Conservation (phyloP, 1,284 basidiomycete genomes). For the Chondrostereum purpureum region DNA sequence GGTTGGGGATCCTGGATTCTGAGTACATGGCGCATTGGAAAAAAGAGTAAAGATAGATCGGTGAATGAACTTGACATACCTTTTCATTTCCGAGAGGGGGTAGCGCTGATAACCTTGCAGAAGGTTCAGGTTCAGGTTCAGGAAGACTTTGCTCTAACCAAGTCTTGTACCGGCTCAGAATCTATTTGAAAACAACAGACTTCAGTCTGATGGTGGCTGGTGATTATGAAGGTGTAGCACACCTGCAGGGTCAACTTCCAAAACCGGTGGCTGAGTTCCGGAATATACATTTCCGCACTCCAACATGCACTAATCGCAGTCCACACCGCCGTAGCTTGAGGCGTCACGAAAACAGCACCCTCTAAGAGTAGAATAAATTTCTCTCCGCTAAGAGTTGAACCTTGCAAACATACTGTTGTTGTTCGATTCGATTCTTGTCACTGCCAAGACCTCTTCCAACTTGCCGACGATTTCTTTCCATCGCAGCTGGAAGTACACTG, state of each 20-base stretch:
- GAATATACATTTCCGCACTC: constrained; percentile 79
- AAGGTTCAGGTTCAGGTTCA: constrained; percentile 31
- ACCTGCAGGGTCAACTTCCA: constrained; percentile 89
- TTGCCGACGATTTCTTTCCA: constrained; percentile 88
- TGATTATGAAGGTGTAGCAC: constrained; percentile 12
- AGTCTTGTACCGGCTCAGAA: constrained; percentile 69
- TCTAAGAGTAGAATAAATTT: constrained; percentile 19
- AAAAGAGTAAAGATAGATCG: constrained; percentile 1
- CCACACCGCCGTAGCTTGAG: constrained; percentile 69
- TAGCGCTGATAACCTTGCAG: constrained; percentile 10
- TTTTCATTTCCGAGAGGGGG: constrained; percentile 16
- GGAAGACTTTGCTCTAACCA: constrained; percentile 59
- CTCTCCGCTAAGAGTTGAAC: too few species aligned
- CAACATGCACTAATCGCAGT: constrained; percentile 73
- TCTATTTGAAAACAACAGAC: constrained; percentile 41
- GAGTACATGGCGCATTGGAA: constrained; percentile 1
- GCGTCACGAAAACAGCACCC: constrained; percentile 39
- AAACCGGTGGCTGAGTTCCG: constrained; percentile 75
- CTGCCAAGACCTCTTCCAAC: constrained; percentile 62
- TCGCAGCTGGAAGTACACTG: constrained; percentile 95
- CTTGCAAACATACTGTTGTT: too few species aligned
- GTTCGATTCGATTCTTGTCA: constrained; percentile 35
- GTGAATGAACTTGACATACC: constrained; percentile 13
- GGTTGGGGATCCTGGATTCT: constrained; percentile 16
- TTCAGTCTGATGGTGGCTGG: neutral